Percentiles rank a stretch among this genome's conserved stretches.
These are phyloP conservation scores for Leucaena leucocephala DNA, from an alignment of 306 rosid genomes.

Conservation along the genomic window DNA sequence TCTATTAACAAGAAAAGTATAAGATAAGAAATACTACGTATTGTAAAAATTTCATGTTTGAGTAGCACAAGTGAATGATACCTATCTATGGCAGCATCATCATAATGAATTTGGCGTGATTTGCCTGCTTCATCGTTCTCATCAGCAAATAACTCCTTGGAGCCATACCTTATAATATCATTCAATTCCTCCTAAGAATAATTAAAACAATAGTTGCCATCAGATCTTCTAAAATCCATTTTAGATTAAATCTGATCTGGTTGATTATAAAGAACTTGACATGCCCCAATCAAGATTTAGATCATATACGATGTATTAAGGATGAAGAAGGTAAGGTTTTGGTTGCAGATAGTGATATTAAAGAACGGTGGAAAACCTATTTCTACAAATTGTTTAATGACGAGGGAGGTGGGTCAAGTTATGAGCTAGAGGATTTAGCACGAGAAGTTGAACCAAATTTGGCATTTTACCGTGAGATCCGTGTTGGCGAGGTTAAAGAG, in stretches of 20 bases:
- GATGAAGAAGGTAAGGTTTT: too few relatives aligned
- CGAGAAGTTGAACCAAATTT: too few relatives aligned
- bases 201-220: constrained; percentile 38
- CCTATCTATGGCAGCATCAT: constrained; percentile 93
- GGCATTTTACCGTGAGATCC: too few relatives aligned
- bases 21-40: constrained; percentile 32
- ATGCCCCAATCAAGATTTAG: constrained; percentile 17
- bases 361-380: too few relatives aligned
- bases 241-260: constrained; percentile 12
- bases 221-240: constrained; percentile 30
- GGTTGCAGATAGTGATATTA: too few relatives aligned
- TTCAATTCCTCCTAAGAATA: constrained; percentile 83
- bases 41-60: constrained; percentile 24
- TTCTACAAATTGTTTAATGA: too few relatives aligned
- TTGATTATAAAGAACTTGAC: not conserved
- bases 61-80: constrained; percentile 33
- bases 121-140: constrained; percentile 94
- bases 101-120: constrained; percentile 97
- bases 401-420: too few relatives aligned
- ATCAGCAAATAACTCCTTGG: constrained; percentile 94
- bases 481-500: too few relatives aligned
- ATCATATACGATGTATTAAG: too few relatives aligned
- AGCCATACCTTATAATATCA: constrained; percentile 95
- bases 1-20: constrained; percentile 51
- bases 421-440: too few relatives aligned